Evolutionary conservation across 768 basidiomycete genomes (phyloP).

Genomic region (Auriscalpium orientale): DNA sequence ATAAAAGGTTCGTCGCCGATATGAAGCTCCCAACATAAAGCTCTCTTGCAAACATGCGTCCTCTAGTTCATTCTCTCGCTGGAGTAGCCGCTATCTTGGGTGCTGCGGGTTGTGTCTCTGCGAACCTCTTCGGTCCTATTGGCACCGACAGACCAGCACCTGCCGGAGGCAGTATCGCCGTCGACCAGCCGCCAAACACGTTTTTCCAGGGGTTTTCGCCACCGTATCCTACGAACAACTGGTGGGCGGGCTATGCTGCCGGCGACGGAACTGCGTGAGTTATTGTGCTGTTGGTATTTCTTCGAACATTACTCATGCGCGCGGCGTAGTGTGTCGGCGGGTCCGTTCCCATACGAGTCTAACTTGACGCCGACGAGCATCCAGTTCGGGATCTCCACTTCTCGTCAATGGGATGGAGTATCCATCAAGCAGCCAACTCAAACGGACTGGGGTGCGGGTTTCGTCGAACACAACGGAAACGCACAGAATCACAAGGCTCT

Average conservation of each 20-base stretch:
- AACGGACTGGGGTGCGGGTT: conserved; percentile 27
- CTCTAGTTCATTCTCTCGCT: neutral
- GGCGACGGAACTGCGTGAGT: conserved; percentile 20
- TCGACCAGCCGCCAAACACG: conserved; percentile 23
- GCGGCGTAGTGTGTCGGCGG: conserved; percentile 21
- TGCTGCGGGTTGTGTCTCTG: conserved; percentile 2
- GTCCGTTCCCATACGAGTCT: conserved; percentile 28
- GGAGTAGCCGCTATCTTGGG: neutral
- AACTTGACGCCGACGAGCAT: conserved; percentile 20
- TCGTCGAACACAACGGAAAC: conserved; percentile 26
- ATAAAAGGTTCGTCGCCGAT: neutral
- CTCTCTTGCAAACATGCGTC: neutral
- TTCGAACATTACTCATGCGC: neutral
- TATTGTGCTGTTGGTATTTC: neutral
- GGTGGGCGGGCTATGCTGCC: conserved; percentile 29
- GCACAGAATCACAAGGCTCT: conserved; percentile 26
- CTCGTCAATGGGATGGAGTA: conserved; percentile 25
- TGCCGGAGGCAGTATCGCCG: conserved; percentile 21
- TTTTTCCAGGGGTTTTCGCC: conserved; percentile 28
- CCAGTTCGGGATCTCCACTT: conserved; percentile 25
- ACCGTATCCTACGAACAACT: conserved; percentile 29
- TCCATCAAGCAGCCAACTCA: conserved; percentile 27
- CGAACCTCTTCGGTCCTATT: conserved; percentile 21
- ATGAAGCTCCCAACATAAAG: too few relatives aligned
- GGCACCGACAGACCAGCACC: conserved; percentile 20